These are phyloP conservation scores for Mucor indicus DNA, from an alignment of 371 early-diverging fungal species.

Conservation along the genomic window DNA sequence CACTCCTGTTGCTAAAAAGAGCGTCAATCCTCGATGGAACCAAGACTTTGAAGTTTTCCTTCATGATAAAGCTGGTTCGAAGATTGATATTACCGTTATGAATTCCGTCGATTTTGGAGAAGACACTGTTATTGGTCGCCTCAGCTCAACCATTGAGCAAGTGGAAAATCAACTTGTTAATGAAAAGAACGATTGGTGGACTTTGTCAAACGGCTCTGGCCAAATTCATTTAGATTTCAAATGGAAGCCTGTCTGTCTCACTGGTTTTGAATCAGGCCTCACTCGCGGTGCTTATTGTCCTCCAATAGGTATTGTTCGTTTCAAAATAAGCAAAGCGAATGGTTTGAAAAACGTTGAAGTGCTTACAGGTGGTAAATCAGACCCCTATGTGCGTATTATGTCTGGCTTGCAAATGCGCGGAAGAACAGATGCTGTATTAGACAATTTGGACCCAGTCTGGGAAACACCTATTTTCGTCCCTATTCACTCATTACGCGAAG, in stretches of 20 bases:
- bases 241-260: constrained; percentile 49
- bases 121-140: constrained; percentile 17
- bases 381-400: constrained; percentile 76
- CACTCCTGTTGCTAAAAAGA: constrained; percentile 31
- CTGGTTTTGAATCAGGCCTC: constrained; percentile 26
- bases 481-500: constrained; percentile 60
- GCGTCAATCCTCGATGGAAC: constrained; percentile 42
- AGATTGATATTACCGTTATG: constrained; percentile 16
- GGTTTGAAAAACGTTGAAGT: constrained; percentile 66
- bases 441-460: constrained; percentile 79
- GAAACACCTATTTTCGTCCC: constrained; percentile 68
- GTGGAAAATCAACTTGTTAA: constrained; percentile 21
- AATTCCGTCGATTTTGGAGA: constrained; percentile 27
- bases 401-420: constrained; percentile 51
- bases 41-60: constrained; percentile 28
- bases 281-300: constrained; percentile 36
- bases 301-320: constrained; percentile 75
- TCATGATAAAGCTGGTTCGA: constrained; percentile 17
- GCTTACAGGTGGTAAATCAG: constrained; percentile 62
- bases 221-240: constrained; percentile 34
- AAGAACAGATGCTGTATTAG: constrained; percentile 60
- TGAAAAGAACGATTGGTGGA: constrained; percentile 48
- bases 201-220: constrained; percentile 32
- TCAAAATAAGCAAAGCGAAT: constrained; percentile 66
- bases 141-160: constrained; percentile 15